Evolutionary conservation across 192 early-diverging fungal genomes (phyloP).

Genomic region (Coemansia sp.): DNA sequence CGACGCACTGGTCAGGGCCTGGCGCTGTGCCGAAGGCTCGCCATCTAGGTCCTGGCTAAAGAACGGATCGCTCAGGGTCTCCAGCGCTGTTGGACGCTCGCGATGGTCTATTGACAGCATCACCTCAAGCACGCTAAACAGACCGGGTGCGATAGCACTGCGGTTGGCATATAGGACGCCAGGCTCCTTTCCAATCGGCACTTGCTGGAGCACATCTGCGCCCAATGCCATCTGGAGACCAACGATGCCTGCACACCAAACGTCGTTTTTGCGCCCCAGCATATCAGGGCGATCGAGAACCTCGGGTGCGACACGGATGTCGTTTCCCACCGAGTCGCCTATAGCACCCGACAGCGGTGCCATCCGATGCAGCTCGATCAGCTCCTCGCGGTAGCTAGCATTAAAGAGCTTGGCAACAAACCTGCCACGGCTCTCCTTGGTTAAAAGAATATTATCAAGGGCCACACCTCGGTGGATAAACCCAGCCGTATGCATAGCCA

Average conservation of each 20-base stretch:
- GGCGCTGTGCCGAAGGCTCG: slow-evolving; percentile 46
- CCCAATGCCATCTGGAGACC: slow-evolving; percentile 72
- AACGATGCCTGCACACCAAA: slow-evolving; percentile 66
- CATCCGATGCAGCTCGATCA: slow-evolving; percentile 50
- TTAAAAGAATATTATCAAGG: slow-evolving; percentile 30
- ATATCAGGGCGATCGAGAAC: slow-evolving; percentile 57
- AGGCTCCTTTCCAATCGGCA: slow-evolving; percentile 48
- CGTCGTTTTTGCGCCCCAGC: slow-evolving; percentile 69
- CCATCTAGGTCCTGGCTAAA: slow-evolving; percentile 53
- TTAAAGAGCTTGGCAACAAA: slow-evolving; percentile 60
- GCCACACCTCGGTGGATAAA: slow-evolving; percentile 60
- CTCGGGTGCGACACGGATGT: slow-evolving; percentile 59
- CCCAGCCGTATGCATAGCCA: slow-evolving; percentile 61
- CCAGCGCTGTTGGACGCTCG: slow-evolving; percentile 69
- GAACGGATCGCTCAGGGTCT: slow-evolving; percentile 68
- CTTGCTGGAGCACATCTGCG: slow-evolving; percentile 52
- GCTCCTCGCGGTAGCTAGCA: slow-evolving; percentile 60
- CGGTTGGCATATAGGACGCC: slow-evolving; percentile 51
- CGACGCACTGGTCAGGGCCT: slow-evolving; percentile 32
- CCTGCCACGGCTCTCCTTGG: slow-evolving; percentile 18
- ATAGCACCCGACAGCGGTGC: slow-evolving; percentile 36
- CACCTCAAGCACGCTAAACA: slow-evolving; percentile 51
- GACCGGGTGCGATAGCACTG: slow-evolving; percentile 47
- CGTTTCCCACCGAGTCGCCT: slow-evolving; percentile 23
- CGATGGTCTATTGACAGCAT: slow-evolving; percentile 69